phyloP scores from a whole-genome alignment of 176 grass and related monocot genomes.

The Phragmites australis region DNA sequence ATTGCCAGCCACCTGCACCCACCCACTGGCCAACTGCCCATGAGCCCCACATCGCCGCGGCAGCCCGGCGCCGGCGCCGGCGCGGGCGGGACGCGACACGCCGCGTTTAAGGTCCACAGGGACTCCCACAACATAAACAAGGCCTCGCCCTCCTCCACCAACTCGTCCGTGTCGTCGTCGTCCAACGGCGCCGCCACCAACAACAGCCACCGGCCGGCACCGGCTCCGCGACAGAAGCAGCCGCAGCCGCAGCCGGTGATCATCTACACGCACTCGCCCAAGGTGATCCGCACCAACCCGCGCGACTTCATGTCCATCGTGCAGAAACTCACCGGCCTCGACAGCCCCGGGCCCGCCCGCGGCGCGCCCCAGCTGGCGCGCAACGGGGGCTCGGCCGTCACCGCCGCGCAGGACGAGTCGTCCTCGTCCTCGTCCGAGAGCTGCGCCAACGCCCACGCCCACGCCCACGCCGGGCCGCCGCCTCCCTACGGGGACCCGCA shows the following conservation, averaged over 20 bases:
- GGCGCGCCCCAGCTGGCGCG: neutral
- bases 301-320: slow-evolving; percentile 73
- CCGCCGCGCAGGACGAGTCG: slow-evolving; percentile 40
- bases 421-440: slow-evolving; percentile 52
- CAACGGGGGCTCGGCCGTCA: neutral
- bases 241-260: slow-evolving; percentile 47
- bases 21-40: slow-evolving; percentile 30
- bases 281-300: slow-evolving; percentile 63
- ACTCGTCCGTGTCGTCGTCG: slow-evolving; percentile 39
- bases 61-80: slow-evolving; percentile 25
- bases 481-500: slow-evolving; percentile 23
- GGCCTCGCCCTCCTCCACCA: slow-evolving; percentile 32
- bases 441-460: slow-evolving; percentile 35
- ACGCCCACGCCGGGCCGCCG: neutral
- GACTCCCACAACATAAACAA: slow-evolving; percentile 58
- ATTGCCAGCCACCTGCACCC: slow-evolving; percentile 18
- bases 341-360: neutral
- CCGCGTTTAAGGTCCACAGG: slow-evolving; percentile 46
- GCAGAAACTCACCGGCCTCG: slow-evolving; percentile 72
- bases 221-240: slow-evolving; percentile 9
- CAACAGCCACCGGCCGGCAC: neutral
- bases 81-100: slow-evolving; percentile 12
- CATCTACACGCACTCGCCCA: slow-evolving; percentile 72
- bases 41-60: slow-evolving; percentile 51
- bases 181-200: slow-evolving; percentile 5